phyloP scores from a whole-genome alignment of 352 stramenopile genomes.

The Globisporangium nunn region DNA sequence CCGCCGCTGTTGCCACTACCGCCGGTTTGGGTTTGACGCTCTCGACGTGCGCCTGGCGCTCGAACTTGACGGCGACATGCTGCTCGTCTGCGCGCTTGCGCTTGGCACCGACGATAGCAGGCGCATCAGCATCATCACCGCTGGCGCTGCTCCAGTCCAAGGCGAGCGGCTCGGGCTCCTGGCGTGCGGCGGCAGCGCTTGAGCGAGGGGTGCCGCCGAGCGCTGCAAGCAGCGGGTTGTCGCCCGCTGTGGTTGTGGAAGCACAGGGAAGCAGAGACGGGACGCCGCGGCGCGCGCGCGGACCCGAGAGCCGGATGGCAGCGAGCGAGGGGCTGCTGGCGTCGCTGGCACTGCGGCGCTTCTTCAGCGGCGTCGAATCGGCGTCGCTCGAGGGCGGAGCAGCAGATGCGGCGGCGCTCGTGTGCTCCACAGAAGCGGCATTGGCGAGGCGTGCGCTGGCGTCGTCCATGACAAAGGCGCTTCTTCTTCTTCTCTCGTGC shows the following conservation, averaged over 20 bases:
- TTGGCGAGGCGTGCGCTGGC: background rate
- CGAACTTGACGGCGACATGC: background rate
- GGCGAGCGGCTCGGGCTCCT: constrained; percentile 39
- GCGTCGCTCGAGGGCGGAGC: background rate
- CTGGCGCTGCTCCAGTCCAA: constrained; percentile 16
- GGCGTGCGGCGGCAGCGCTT: constrained; percentile 14
- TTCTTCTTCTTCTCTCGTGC: too few relatives aligned
- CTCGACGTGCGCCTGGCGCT: background rate
- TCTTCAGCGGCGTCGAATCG: background rate
- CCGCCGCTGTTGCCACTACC: constrained; percentile 13
- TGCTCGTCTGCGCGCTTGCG: constrained; percentile 13
- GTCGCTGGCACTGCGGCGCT: background rate
- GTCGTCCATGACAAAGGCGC: background rate
- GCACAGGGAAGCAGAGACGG: constrained; percentile 21
- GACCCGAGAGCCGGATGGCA: background rate
- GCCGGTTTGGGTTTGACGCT: constrained; percentile 14
- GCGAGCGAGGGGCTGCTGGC: background rate
- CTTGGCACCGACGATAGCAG: constrained; percentile 5
- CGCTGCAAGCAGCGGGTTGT: constrained; percentile 61
- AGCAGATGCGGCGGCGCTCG: constrained; percentile 4
- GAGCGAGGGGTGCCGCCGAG: constrained; percentile 50
- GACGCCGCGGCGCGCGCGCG: constrained; percentile 10
- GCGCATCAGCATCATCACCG: background rate
- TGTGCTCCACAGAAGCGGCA: constrained; percentile 13
- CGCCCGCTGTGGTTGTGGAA: constrained; percentile 2